phyloP scores from a whole-genome alignment of 78 protist genomes.

The Diacronema lutheri region DNA sequence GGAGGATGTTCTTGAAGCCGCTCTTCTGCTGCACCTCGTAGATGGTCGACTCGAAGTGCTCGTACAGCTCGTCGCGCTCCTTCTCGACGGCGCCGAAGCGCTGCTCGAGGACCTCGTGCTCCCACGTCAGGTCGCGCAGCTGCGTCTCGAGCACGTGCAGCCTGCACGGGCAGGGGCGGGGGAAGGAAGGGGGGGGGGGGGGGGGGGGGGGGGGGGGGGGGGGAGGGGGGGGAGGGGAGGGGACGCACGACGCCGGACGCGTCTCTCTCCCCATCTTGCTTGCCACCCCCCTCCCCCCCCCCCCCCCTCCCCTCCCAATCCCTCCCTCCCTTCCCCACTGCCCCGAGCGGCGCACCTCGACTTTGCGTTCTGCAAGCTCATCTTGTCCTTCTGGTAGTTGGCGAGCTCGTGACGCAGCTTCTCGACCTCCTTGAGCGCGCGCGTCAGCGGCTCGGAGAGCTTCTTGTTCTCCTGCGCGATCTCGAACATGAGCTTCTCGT shows the following conservation, averaged over 20 bases:
- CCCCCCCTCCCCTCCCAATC: too few species aligned
- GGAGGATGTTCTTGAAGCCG: constrained; percentile 60
- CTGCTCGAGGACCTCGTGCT: constrained; percentile 65
- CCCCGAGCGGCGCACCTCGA: not conserved
- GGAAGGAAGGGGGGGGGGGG: not conserved
- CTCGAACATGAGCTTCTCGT: constrained; percentile 73
- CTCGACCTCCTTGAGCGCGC: constrained; percentile 51
- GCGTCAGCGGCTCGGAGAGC: constrained; percentile 70
- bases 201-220: not conserved
- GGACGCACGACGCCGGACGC: not conserved
- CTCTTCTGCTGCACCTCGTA: constrained; percentile 44
- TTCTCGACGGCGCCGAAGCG: constrained; percentile 27
- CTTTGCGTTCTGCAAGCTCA: constrained; percentile 47
- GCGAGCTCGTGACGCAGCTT: constrained; percentile 51
- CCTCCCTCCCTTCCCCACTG: not conserved
- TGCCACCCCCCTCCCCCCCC: too few species aligned
- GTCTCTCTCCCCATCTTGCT: not conserved
- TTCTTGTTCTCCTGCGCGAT: constrained; percentile 64
- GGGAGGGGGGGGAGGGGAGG: constrained; percentile 2
- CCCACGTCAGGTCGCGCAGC: constrained; percentile 61
- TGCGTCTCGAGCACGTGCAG: constrained; percentile 48
- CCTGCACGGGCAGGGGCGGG: not conserved
- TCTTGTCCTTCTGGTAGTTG: constrained; percentile 63
- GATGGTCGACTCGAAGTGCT: constrained; percentile 51
- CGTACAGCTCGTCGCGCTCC: constrained; percentile 76